Evolutionary conservation across 805 yeast species (phyloP).

Genomic region (Priceomyces melissophilus): DNA sequence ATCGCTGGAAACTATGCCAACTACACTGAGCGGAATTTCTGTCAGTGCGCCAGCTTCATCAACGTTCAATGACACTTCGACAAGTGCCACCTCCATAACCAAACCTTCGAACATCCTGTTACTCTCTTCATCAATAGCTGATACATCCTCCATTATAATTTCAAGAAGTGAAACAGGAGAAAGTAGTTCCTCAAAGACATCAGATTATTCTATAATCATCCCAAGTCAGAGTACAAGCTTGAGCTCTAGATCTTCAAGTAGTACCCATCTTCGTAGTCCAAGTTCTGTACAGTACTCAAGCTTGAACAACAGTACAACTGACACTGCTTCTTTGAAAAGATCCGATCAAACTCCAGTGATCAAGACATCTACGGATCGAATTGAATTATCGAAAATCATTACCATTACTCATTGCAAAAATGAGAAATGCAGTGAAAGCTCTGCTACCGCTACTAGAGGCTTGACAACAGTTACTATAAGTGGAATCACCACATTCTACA

Average conservation of each 20-base stretch:
- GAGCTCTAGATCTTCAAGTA: background rate
- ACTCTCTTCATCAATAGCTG: too few species aligned
- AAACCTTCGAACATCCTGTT: too few species aligned
- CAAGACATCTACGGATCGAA: background rate
- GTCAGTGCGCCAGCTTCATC: too few species aligned
- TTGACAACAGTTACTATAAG: constrained; percentile 11
- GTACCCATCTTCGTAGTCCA: too few species aligned
- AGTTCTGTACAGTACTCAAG: background rate
- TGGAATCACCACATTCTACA: constrained; percentile 24
- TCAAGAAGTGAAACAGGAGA: too few species aligned
- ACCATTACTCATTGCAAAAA: constrained; percentile 17
- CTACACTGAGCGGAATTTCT: too few species aligned
- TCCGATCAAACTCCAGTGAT: background rate
- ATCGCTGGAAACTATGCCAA: too few species aligned
- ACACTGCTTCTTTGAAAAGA: background rate
- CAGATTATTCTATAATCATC: background rate
- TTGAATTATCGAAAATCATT: constrained; percentile 7
- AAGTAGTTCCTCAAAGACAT: background rate
- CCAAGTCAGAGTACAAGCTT: background rate
- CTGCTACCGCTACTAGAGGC: constrained; percentile 13
- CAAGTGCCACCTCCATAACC: too few species aligned
- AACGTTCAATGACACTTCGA: too few species aligned
- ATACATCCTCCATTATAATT: too few species aligned
- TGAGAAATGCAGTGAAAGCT: constrained; percentile 16
- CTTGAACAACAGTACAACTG: constrained; percentile 1